These are phyloP conservation scores for Elongisporangium prolatum DNA, from an alignment of 352 stramenopile genomes.

Conservation along the genomic window DNA sequence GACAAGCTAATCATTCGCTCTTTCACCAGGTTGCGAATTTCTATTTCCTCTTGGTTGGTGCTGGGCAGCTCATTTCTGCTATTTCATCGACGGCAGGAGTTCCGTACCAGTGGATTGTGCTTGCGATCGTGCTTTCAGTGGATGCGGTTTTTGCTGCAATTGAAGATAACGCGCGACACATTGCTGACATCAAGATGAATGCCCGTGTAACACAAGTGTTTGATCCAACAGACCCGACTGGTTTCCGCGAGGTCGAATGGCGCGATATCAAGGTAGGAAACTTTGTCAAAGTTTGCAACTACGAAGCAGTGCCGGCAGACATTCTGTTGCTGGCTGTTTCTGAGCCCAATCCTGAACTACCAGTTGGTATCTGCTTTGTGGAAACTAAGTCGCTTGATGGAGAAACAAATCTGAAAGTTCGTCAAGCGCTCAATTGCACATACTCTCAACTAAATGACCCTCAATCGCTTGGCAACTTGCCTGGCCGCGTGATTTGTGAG, in stretches of 20 bases:
- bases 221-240: slow-evolving; percentile 28
- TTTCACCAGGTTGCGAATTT: slow-evolving; percentile 63
- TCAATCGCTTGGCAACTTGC: slow-evolving; percentile 53
- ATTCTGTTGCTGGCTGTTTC: slow-evolving; percentile 71
- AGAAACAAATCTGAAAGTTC: slow-evolving; percentile 86
- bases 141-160: slow-evolving; percentile 83
- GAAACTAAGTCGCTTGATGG: slow-evolving; percentile 86
- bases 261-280: slow-evolving; percentile 66
- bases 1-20: not conserved
- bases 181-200: slow-evolving; percentile 82
- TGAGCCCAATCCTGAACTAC: slow-evolving; percentile 49
- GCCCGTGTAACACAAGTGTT: slow-evolving; percentile 59
- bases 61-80: slow-evolving; percentile 77
- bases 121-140: slow-evolving; percentile 79
- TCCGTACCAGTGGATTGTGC: slow-evolving; percentile 86
- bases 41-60: slow-evolving; percentile 87
- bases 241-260: slow-evolving; percentile 59
- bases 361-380: slow-evolving; percentile 81
- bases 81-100: slow-evolving; percentile 85
- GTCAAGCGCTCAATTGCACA: slow-evolving; percentile 74
- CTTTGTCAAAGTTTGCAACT: slow-evolving; percentile 85
- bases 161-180: slow-evolving; percentile 74
- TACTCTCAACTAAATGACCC: slow-evolving; percentile 81
- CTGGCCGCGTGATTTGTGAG: slow-evolving; percentile 66
- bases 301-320: slow-evolving; percentile 81